Evolutionary conservation across 331 rosid species (phyloP), one percentile per base, ranked within the genome.

Genomic region (Arachis monticola): DNA sequence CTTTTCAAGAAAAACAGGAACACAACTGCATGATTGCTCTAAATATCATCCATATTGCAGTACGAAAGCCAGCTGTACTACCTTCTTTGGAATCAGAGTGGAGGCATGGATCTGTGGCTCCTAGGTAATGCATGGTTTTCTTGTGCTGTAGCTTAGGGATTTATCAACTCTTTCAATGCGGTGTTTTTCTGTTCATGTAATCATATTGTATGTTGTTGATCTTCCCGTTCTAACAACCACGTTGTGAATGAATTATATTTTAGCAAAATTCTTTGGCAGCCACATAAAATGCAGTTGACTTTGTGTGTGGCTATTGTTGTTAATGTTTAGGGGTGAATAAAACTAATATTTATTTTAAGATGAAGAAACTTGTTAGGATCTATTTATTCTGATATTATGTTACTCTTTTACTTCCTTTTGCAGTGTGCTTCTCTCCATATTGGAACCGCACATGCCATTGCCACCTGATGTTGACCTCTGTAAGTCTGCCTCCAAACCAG

Each of bases 11-110:
- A 84, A 87, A 81, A 76, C 91, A 85, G 86, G 97, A 89, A 77
- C 80, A 63, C 17, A 80, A 80, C 72, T 91, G 98, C 83, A 66
- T 70, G 69, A 84, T 85, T 83, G 91, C 94, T 72, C 84, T 93
- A 50, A 91, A 88, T 85, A 86, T 91, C 81, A 87, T 93, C 65
- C 92, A 86, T 27, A 82, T 88, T 12, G 98, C 98, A 32, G 96
- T 93, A 62, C 86, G 40, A 74, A 91, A 89, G 79, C 90, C 96
- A 5, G 92, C 96, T 8, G 94, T 93, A 62, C 84, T 93, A 13
- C 92, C 92, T 66, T 93, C 97, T 63, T 67, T 93, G 82, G 98
- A 93, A 89, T 88, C 92, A 62, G 98, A 93, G 76, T 93, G 98
- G 98, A 89, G 94, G 82, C 89, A 82, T 80, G 97, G 96, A 73